phyloP scores from a whole-genome alignment of 805 yeast genomes.

The Saccharomycopsis amapae region DNA sequence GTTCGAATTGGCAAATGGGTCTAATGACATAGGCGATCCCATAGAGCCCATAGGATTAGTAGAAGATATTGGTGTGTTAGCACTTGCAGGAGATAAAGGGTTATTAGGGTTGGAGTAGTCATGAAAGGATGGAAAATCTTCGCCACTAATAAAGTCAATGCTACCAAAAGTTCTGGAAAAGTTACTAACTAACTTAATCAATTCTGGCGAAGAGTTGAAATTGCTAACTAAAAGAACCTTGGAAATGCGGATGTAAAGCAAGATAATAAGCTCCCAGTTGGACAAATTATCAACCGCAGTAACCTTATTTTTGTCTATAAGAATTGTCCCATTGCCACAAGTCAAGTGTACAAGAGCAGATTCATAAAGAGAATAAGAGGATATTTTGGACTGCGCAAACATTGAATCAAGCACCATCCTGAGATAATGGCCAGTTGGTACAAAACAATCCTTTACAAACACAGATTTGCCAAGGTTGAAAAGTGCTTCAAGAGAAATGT shows the following conservation, averaged over 20 bases:
- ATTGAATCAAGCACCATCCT: conserved; percentile 74
- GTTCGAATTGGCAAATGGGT: conserved; percentile 8
- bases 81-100: neutral
- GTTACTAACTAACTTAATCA: conserved; percentile 19
- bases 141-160: conserved; percentile 18
- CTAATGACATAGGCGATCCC: conserved; percentile 10
- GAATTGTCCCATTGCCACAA: conserved; percentile 20
- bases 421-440: conserved; percentile 73
- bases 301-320: conserved; percentile 21
- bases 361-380: conserved; percentile 43
- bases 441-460: conserved; percentile 74
- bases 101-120: conserved; percentile 9
- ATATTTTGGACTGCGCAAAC: conserved; percentile 52
- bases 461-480: conserved; percentile 76
- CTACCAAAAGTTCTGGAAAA: conserved; percentile 22
- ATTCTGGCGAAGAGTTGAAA: conserved; percentile 19
- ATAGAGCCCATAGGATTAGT: conserved; percentile 4
- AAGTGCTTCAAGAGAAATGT: conserved; percentile 56
- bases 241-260: conserved; percentile 19
- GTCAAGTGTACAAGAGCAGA: conserved; percentile 18
- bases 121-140: conserved; percentile 13
- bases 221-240: conserved; percentile 18
- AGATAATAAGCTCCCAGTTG: conserved; percentile 21
- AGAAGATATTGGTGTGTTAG: conserved; percentile 6
- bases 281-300: conserved; percentile 21